Evolutionary conservation across 2,329 filamentous ascomycete species (phyloP).

Genomic region (Aspergillus intermedius): DNA sequence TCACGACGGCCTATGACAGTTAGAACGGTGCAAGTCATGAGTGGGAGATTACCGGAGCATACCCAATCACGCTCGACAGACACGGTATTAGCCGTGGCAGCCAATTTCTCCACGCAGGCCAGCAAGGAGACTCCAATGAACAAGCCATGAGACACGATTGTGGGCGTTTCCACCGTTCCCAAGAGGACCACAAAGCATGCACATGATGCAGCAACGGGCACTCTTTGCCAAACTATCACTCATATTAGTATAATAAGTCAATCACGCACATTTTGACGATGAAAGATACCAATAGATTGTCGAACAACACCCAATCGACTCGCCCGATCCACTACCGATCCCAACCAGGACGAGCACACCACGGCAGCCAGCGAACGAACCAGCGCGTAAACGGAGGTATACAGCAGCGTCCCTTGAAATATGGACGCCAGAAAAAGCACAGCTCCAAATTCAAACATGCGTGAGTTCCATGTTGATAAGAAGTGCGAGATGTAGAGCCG

Average conservation of each 20-base stretch:
- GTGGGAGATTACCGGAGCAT: conserved; percentile 5
- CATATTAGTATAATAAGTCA: conserved; percentile 1
- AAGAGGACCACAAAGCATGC: conserved; percentile 37
- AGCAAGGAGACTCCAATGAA: conserved; percentile 43
- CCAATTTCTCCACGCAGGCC: conserved; percentile 64
- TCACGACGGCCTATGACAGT: conserved; percentile 21
- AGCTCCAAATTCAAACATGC: conserved; percentile 58
- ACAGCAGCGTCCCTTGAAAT: conserved; percentile 56
- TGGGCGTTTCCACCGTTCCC: conserved; percentile 1
- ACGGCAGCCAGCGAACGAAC: conserved; percentile 53
- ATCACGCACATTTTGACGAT: not conserved
- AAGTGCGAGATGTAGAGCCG: conserved; percentile 53
- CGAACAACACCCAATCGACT: conserved; percentile 48
- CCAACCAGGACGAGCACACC: conserved; percentile 53
- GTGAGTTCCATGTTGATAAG: conserved; percentile 59
- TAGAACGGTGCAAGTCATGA: not conserved
- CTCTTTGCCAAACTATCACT: conserved; percentile 28
- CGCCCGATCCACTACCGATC: conserved; percentile 52
- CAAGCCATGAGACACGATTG: conserved; percentile 13
- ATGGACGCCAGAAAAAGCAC: conserved; percentile 54
- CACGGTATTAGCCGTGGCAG: conserved; percentile 58
- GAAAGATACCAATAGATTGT: conserved; percentile 38
- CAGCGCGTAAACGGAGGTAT: conserved; percentile 63
- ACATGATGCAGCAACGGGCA: conserved; percentile 44
- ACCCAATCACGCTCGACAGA: conserved; percentile 66